Conservation (phyloP, 2,329 filamentous ascomycete genomes). For the Diaporthe sp. region DNA sequence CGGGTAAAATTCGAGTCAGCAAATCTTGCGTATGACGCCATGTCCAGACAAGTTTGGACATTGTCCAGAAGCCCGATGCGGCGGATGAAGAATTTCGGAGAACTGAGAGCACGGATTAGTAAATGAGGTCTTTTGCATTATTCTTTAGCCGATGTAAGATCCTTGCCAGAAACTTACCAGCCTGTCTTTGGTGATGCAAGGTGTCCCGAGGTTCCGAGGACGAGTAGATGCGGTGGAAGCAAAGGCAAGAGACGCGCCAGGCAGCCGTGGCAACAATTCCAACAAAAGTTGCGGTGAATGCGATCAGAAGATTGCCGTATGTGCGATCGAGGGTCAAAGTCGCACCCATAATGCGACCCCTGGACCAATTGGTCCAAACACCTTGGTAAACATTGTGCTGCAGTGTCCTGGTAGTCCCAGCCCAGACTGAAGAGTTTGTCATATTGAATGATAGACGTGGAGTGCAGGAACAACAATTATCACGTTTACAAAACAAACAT, state of each 20-base stretch:
- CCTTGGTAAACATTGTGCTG: constrained; percentile 45
- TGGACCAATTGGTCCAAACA: constrained; percentile 51
- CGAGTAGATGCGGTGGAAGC: constrained; percentile 43
- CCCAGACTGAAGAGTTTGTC: not conserved
- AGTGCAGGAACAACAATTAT: not conserved
- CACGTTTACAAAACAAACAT: not conserved
- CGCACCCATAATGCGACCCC: constrained; percentile 48
- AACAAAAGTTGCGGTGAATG: constrained; percentile 52
- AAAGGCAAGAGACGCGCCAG: constrained; percentile 46
- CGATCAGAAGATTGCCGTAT: constrained; percentile 51
- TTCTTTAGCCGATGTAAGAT: no score
- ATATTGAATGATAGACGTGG: not conserved
- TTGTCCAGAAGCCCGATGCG: not conserved
- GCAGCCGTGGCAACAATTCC: constrained; percentile 43
- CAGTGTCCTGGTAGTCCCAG: not conserved
- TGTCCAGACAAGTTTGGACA: not conserved
- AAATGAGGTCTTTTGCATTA: no score
- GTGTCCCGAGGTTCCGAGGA: constrained; percentile 42
- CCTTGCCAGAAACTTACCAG: no score
- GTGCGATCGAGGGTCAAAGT: constrained; percentile 50
- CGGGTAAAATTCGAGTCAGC: no score
- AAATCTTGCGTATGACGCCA: no score
- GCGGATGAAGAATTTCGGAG: not conserved
- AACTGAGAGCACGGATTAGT: no score
- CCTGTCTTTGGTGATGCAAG: constrained; percentile 48